phyloP scores from a whole-genome alignment of 2,329 filamentous ascomycete genomes.

The Colletotrichum lini region DNA sequence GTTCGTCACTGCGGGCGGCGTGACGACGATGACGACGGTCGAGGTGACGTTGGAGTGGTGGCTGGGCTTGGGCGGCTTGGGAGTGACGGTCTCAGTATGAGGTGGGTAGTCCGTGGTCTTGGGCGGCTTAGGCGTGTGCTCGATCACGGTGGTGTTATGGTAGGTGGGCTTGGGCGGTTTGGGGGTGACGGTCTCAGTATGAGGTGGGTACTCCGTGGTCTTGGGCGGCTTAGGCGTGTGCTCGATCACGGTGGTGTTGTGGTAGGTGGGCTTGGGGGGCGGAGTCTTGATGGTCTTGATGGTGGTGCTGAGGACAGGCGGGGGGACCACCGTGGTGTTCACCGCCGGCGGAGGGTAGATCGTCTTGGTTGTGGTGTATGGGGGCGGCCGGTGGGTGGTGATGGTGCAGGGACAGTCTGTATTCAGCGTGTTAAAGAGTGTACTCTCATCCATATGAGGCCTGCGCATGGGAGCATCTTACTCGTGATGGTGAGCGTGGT shows the following conservation, averaged over 20 bases:
- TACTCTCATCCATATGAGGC: neutral
- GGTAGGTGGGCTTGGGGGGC: conserved; percentile 36
- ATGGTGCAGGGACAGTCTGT: conserved; percentile 65
- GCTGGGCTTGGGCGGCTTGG: conserved; percentile 27
- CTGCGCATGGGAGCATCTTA: conserved; percentile 46
- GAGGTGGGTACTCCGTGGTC: conserved; percentile 19
- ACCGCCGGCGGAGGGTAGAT: conserved; percentile 38
- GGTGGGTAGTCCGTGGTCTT: conserved; percentile 22
- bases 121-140: conserved; percentile 35
- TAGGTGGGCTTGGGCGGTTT: conserved; percentile 28
- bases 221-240: conserved; percentile 35
- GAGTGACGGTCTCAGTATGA: conserved; percentile 11
- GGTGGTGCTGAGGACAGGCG: conserved; percentile 37
- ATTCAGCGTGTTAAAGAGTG: conserved; percentile 45
- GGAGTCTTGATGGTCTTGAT: conserved; percentile 31
- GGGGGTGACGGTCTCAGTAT: conserved; percentile 11
- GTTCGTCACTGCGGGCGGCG: conserved; percentile 19
- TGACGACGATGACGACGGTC: conserved; percentile 29
- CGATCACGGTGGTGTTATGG: conserved; percentile 26
- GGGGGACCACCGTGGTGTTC: conserved; percentile 38
- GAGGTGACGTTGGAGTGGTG: conserved; percentile 35
- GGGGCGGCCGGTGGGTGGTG: conserved; percentile 51
- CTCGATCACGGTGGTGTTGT: conserved; percentile 38
- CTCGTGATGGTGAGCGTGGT: conserved; percentile 62
- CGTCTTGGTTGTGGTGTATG: conserved; percentile 49